Evolutionary conservation across 1,284 basidiomycete species (phyloP).

Genomic region (Coriolopsis trogii): DNA sequence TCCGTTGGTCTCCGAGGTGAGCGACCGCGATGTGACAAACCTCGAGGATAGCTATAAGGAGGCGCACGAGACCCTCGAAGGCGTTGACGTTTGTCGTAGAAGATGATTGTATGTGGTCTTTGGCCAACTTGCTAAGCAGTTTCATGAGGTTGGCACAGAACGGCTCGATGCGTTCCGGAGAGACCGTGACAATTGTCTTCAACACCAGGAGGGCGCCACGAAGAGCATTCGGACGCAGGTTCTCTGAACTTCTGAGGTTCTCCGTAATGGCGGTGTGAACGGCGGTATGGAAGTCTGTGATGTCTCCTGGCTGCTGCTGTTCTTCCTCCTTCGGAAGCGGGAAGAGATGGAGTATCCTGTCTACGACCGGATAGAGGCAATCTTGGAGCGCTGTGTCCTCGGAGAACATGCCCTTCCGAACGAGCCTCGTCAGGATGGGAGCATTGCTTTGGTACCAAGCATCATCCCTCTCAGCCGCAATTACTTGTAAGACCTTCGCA

Average conservation of each 20-base stretch:
- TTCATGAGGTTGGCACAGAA: conserved; percentile 83
- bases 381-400: conserved; percentile 82
- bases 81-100: conserved; percentile 41
- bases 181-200: conserved; percentile 84
- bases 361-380: conserved; percentile 82
- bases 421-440: conserved; percentile 81
- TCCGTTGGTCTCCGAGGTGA: conserved; percentile 71
- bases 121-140: conserved; percentile 84
- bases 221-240: conserved; percentile 36
- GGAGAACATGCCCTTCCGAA: conserved; percentile 85
- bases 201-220: conserved; percentile 88
- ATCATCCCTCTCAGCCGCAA: conserved; percentile 84
- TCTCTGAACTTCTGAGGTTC: conserved; percentile 67
- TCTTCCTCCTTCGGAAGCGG: conserved; percentile 84
- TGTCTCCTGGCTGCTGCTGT: conserved; percentile 57
- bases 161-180: conserved; percentile 84
- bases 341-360: conserved; percentile 83
- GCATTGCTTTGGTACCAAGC: conserved; percentile 84
- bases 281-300: conserved; percentile 80
- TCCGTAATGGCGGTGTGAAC: conserved; percentile 82
- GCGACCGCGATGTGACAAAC: conserved; percentile 70
- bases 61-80: conserved; percentile 62
- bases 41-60: conserved; percentile 70
- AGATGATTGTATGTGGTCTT: conserved; percentile 79
- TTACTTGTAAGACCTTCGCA: conserved; percentile 89